Evolutionary conservation across 148 eudicot genomes (phyloP).

Genomic region (Camellia sinensis): DNA sequence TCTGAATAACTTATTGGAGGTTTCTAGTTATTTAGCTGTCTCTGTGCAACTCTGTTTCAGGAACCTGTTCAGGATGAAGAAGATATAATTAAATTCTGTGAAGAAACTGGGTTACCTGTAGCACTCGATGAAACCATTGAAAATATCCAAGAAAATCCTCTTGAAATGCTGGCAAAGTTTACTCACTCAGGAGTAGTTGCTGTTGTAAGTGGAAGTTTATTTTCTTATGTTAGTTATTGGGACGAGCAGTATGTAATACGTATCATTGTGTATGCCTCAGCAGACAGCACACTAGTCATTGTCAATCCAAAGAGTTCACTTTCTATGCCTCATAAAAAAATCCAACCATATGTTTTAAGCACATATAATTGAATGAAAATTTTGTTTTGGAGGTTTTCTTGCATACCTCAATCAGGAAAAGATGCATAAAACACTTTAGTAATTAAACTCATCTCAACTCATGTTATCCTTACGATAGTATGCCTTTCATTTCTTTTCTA

Average conservation of each 20-base stretch:
- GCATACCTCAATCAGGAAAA: neutral
- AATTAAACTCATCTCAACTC: neutral
- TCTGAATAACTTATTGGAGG: neutral
- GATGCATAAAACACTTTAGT: neutral
- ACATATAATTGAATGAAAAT: neutral
- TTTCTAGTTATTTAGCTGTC: neutral
- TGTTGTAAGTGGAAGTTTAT: slow-evolving; percentile 57
- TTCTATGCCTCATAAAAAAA: neutral
- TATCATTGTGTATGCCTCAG: neutral
- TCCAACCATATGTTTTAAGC: neutral
- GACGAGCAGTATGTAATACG: neutral
- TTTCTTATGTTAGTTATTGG: neutral
- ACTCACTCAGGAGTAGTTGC: slow-evolving; percentile 81
- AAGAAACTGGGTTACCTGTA: slow-evolving; percentile 80
- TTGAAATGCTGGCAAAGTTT: slow-evolving; percentile 57
- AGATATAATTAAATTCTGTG: slow-evolving; percentile 82
- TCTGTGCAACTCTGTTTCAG: slow-evolving; percentile 38
- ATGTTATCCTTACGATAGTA: neutral
- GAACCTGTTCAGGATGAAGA: slow-evolving; percentile 79
- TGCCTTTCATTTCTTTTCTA: neutral
- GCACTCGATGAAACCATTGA: slow-evolving; percentile 94
- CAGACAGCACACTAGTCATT: neutral
- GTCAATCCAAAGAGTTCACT: neutral
- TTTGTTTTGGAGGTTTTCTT: neutral
- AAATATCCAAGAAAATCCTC: slow-evolving; percentile 47